Base-by-base conservation (phyloP, 1,139 yeast genomes). In the Suhomyces bolitotheri region DNA sequence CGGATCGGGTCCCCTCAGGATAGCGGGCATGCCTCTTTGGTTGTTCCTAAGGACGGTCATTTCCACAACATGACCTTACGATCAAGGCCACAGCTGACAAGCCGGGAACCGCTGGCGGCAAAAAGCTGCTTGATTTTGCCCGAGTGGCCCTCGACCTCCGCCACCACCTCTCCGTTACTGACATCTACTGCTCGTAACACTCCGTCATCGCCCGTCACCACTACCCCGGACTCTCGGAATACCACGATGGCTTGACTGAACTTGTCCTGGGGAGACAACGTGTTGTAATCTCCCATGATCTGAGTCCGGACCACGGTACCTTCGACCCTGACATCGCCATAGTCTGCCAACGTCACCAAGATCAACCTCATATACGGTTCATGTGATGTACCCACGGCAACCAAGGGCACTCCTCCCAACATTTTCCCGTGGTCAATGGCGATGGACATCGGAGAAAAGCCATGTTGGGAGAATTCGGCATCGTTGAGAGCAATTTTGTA, bases 151-250 rank as follows among this genome's bases (percentile, higher is more conserved):
- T 58, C 16, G 42, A 58, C 25, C 42, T 56, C 47, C 38, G 55
- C 47, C 39, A 53, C 46, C 44, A 62, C 34, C 44, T 56, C 16
- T 56, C 62, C 56, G 12, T 44, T 48, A 3, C 42, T 34, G 4
- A 69, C 38, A 50, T 81, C 83, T 7, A 80, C 47, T 0, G 87
- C 92, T 33, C 87, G 53, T 11, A 82, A 56, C 0, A 63, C 43
- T 0, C 94, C 95, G 47, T 80, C 87, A 47, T 84, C 94, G 7
- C 88, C 82, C 31, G 78, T 69, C 0, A 82, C 67, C 82, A 92
- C 78, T 0, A 83, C 41, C 2, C 51, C 45, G 10, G 52, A 63
- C 16, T 40, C 49, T 32, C 71, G 50, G 72, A 76, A 67, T 11
- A 53, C 44, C 3, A 83, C 54, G 11, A 67, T 52, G 0, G 88